Conservation (phyloP, 176 grass and related monocot genomes). For the Ananas comosus region DNA sequence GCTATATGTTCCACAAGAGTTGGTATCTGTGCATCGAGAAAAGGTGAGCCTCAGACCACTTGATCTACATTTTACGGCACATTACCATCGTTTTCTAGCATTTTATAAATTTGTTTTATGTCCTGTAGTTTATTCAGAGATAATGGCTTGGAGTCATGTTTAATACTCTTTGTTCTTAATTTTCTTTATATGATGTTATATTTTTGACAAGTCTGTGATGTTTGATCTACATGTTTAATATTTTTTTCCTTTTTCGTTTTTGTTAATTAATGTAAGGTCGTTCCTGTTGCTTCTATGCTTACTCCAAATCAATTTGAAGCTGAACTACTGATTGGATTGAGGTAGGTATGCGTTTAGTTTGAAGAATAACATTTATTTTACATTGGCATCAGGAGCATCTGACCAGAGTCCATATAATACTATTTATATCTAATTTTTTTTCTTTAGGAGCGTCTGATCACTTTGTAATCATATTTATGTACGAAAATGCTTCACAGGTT, state of each 20-base stretch:
- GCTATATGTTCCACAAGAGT: slow-evolving; percentile 73
- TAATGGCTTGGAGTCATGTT: not conserved
- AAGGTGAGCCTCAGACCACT: slow-evolving; percentile 37
- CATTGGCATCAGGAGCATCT: no score
- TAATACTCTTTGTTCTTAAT: not conserved
- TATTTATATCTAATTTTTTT: no score
- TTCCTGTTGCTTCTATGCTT: slow-evolving; percentile 96
- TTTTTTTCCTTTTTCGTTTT: slow-evolving; percentile 7
- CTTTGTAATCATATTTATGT: no score
- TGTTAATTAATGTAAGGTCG: slow-evolving; percentile 38
- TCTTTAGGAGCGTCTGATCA: no score
- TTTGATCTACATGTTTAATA: not conserved
- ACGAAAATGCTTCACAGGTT: no score
- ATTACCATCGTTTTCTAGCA: not conserved
- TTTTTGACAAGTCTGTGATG: not conserved
- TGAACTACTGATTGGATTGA: slow-evolving; percentile 84
- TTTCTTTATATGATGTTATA: not conserved
- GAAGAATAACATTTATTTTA: not conserved
- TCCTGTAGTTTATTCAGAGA: not conserved
- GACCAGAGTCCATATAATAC: no score
- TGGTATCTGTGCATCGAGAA: slow-evolving; percentile 76
- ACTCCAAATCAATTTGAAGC: slow-evolving; percentile 96
- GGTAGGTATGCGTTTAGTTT: slow-evolving; percentile 36
- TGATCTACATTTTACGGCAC: not conserved
- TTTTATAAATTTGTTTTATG: no score